Base-by-base conservation (phyloP, 805 yeast genomes). In the Ascoidea asiatica region DNA sequence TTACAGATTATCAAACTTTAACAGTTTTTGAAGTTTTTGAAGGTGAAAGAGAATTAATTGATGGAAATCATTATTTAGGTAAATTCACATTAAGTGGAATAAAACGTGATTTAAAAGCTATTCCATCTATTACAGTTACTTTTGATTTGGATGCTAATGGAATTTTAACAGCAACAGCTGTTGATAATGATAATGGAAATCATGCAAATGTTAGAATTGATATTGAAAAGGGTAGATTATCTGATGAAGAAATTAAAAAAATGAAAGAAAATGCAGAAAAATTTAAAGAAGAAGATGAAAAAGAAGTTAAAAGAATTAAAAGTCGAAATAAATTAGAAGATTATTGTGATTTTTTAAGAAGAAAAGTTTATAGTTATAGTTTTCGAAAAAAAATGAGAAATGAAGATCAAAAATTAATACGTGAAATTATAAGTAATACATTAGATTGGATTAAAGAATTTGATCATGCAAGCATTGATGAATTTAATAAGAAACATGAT, bases 41-140 rank as follows among this genome's bases (percentile, higher is more conserved):
- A 75, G 97, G 97, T 81, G 97, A 89, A 77, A 86, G 97, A 75
- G 84, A 95, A 53, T 81, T 81, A 72, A 88, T 96, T 44, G 84
- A 80, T 72, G 97, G 89, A 67, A 89, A 89, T 81, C 89, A 88
- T 79, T 68, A 88, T 66, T 80, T 89, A 61, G 97, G 97, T 76
- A 89, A 89, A 73, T 89, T 89, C 70, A 97, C 89, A 72, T 80
- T 89, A 60, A 69, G 92, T 54, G 96, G 96, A 66, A 89, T 89
- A 53, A 97, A 97, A 61, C 96, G 96, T 56, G 96, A 96, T 40
- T 96, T 96, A 72, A 87, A 96, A 73, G 97, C 97, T 77, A 94
- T 84, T 53, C 97, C 97, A 62, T 95, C 88, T 74, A 82, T 89
- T 59, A 97, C 89, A 77, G 97, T 89, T 55, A 89, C 96, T 59